phyloP scores from a whole-genome alignment of 2,329 filamentous ascomycete genomes.

The Laburnicola sp. region DNA sequence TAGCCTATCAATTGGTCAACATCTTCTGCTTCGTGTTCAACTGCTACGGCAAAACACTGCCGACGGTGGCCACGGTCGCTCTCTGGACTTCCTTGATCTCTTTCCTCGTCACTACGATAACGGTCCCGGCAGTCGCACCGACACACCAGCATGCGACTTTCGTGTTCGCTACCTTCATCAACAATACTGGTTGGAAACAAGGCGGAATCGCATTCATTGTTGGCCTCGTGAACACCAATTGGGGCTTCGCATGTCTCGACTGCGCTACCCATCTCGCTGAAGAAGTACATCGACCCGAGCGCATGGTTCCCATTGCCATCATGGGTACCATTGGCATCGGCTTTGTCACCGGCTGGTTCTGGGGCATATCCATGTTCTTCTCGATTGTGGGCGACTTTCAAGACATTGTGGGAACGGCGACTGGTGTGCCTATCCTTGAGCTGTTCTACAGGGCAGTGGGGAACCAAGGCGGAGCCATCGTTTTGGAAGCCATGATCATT shows the following conservation, averaged over 20 bases:
- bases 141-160: constrained; percentile 52
- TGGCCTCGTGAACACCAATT: constrained; percentile 57
- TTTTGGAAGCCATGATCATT: constrained; percentile 52
- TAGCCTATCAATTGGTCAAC: constrained; percentile 54
- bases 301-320: constrained; percentile 55
- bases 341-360: constrained; percentile 55
- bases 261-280: constrained; percentile 56
- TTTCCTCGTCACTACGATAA: constrained; percentile 54
- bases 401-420: constrained; percentile 46
- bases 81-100: constrained; percentile 54
- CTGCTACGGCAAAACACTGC: constrained; percentile 45
- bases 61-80: constrained; percentile 47
- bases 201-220: constrained; percentile 57
- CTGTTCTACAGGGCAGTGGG: constrained; percentile 52
- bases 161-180: constrained; percentile 58
- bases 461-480: constrained; percentile 51
- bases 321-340: constrained; percentile 55
- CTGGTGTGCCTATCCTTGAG: constrained; percentile 53
- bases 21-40: constrained; percentile 56
- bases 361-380: constrained; percentile 55
- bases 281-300: constrained; percentile 53
- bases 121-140: constrained; percentile 50
- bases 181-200: constrained; percentile 54
- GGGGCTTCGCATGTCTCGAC: constrained; percentile 56
- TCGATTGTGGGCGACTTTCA: constrained; percentile 52